These are phyloP conservation scores for Fragaria iinumae DNA, from an alignment of 306 rosid genomes.

Conservation along the genomic window DNA sequence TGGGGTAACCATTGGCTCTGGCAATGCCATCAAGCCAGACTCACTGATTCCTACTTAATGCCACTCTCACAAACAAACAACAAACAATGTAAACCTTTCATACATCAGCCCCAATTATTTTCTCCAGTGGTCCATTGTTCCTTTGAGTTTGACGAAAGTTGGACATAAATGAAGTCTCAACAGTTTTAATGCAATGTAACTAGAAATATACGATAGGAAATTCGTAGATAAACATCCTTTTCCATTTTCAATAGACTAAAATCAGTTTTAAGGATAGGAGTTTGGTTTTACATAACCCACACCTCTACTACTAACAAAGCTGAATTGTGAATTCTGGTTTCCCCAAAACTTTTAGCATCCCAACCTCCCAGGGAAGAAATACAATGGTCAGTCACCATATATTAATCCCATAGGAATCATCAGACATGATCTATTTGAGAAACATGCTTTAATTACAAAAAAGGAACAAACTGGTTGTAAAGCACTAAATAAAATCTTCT, in stretches of 20 bases:
- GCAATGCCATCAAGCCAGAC: constrained; percentile 1
- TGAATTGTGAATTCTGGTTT: background rate
- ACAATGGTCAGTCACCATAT: background rate
- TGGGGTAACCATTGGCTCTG: background rate
- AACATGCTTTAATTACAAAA: background rate
- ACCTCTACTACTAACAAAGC: background rate
- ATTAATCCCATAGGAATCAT: background rate
- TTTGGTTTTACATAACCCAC: background rate
- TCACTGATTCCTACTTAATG: background rate
- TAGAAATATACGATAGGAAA: background rate
- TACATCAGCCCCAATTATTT: background rate
- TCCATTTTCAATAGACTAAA: background rate
- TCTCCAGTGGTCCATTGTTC: background rate
- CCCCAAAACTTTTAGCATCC: background rate
- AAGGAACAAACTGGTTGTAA: background rate
- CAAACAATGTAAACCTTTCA: background rate
- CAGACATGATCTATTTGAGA: background rate
- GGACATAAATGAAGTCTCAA: background rate
- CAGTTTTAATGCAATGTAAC: background rate
- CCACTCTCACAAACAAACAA: background rate
- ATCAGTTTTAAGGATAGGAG: background rate
- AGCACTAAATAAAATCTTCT: background rate
- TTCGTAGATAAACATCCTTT: background rate
- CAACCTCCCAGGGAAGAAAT: background rate
- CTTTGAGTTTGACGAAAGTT: background rate